Evolutionary conservation across 2,329 filamentous ascomycete species (phyloP), one percentile per base, ranked within the genome.

Genomic region (Simplicillium sp.): DNA sequence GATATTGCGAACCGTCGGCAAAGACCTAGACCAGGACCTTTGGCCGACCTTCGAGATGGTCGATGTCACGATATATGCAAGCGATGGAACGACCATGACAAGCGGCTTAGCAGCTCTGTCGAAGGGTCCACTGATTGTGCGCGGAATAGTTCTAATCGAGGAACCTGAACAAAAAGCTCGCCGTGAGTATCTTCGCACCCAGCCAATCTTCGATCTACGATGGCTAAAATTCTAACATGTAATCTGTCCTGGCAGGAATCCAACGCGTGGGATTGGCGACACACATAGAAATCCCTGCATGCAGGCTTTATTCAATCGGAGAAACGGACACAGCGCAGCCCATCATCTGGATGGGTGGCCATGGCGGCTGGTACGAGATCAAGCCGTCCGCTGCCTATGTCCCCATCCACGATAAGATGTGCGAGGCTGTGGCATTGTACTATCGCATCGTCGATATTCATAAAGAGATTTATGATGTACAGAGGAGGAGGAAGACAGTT

Each of bases 281-380:
- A 6, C 31, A 5, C 5, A 33, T 33, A 7, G 31, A 33, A 15
- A 33, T 33, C 12, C 5, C 13, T n/a, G 13, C 12, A 11, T 33
- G 31, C 15, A 33, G 7, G 12, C 12, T 33, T 5, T 15, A 33
- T 49, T 68, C 73, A 11, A 70, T 75, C 14, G 67, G 65, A 15
- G 55, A 52, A 7, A 59, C 55, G 38, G 51, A 61, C 17, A 68
- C 71, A 39, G 67, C 65, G 0, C 60, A 64, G 13, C 62, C 70
- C 7, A 65, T 70, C 9, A 57, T 80, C 31, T 83, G 79, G 79
- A 74, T 76, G 3, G 64, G 68, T 18, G 78, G 78, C 25, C 55
- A 61, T 36, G 67, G 75, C 6, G 79, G 78, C 34, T 82, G 77
- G 77, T 81, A 73, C 50, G 70, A 75, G 47, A 67, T 84, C 25